phyloP scores from a whole-genome alignment of 148 eudicot genomes.

The Vaccinium macrocarpon region DNA sequence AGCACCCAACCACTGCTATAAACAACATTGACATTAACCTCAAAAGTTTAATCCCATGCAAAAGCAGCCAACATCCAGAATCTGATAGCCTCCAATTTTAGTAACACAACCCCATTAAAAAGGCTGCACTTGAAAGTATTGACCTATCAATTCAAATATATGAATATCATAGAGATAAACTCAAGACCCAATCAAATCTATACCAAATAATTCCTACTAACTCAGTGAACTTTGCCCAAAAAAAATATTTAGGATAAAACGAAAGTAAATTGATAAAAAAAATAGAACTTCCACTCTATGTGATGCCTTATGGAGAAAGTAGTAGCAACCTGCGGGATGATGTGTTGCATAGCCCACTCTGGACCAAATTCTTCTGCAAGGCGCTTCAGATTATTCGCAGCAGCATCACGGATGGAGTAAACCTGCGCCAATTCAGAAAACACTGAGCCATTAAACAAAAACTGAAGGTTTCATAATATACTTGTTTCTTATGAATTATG shows the following conservation, averaged over 20 bases:
- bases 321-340: conserved; percentile 79
- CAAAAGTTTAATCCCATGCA: background rate
- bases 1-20: conserved; percentile 1
- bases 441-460: background rate
- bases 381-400: conserved; percentile 94
- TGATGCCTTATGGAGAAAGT: background rate
- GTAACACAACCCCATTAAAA: background rate
- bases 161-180: background rate
- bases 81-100: background rate
- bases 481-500: conserved; percentile 7
- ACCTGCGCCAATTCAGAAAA: conserved; percentile 49
- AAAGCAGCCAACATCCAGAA: conserved; percentile 4
- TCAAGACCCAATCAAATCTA: too few species aligned
- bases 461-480: background rate
- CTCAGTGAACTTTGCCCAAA: background rate
- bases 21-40: background rate
- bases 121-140: background rate
- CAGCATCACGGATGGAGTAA: conserved; percentile 96
- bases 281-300: background rate
- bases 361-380: conserved; percentile 99
- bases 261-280: background rate
- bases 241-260: background rate
- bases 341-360: conserved; percentile 99
- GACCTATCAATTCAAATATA: background rate
- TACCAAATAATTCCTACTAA: background rate